These are phyloP conservation scores for Cladorrhinum sp. DNA, from an alignment of 2,329 filamentous ascomycete species.

Conservation along the genomic window DNA sequence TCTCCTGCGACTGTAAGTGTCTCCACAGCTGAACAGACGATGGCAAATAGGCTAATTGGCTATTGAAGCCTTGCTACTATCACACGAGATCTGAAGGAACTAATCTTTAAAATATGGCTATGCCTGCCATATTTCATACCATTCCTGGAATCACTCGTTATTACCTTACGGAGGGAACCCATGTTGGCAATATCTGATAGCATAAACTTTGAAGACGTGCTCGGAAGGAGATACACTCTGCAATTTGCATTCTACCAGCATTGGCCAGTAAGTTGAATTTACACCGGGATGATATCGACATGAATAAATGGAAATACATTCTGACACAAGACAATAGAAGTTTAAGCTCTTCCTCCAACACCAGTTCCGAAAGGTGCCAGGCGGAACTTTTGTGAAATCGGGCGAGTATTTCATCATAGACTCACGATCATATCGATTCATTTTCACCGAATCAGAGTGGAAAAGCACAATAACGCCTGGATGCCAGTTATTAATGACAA, in stretches of 20 bases:
- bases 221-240: background rate
- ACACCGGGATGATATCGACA: no score
- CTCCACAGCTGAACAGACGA: background rate
- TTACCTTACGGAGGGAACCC: background rate
- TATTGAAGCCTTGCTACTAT: background rate
- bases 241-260: background rate
- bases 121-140: background rate
- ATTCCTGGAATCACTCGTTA: background rate
- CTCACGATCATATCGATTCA: no score
- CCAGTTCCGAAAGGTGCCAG: background rate
- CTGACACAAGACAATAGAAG: no score
- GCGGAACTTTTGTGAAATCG: background rate
- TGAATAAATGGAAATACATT: no score
- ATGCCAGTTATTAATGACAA: no score
- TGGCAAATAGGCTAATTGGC: no score
- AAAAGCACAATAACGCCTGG: no score
- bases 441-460: no score
- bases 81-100: background rate
- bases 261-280: background rate
- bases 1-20: background rate
- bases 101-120: background rate
- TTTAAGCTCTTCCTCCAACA: background rate
- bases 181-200: background rate
- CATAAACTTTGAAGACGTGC: background rate
- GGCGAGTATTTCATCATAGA: background rate